phyloP scores from a whole-genome alignment of 2,329 filamentous ascomycete genomes.

The Diaporthe aspalathi region DNA sequence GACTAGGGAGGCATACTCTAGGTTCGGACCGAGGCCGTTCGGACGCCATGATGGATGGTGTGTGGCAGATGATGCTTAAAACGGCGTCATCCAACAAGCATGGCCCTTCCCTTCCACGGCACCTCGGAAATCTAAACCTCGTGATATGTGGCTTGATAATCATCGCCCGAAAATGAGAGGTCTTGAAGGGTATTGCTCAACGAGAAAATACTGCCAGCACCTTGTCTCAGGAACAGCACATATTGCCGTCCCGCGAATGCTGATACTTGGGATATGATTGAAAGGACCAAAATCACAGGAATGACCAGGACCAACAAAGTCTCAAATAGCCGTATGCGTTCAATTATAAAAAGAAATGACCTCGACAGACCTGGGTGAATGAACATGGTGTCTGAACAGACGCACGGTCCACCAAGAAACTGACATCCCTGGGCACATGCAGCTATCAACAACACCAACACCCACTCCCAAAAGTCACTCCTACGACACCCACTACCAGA shows the following conservation, averaged over 20 bases:
- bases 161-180: neutral
- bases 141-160: neutral
- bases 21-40: neutral
- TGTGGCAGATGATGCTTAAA: neutral
- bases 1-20: constrained; percentile 15
- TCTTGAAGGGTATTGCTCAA: neutral
- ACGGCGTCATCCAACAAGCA: neutral
- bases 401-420: neutral
- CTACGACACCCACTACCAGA: no score
- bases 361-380: neutral
- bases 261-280: neutral
- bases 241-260: neutral
- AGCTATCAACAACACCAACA: no score
- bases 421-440: neutral
- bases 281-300: neutral
- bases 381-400: neutral
- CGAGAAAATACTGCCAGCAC: neutral
- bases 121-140: neutral
- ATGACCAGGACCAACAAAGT: neutral
- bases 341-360: neutral
- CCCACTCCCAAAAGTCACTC: no score
- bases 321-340: neutral
- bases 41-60: neutral
- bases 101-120: neutral
- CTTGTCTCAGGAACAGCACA: neutral